These are phyloP conservation scores for Perilla frutescens DNA, from an alignment of 257 asterid genomes.

Conservation along the genomic window DNA sequence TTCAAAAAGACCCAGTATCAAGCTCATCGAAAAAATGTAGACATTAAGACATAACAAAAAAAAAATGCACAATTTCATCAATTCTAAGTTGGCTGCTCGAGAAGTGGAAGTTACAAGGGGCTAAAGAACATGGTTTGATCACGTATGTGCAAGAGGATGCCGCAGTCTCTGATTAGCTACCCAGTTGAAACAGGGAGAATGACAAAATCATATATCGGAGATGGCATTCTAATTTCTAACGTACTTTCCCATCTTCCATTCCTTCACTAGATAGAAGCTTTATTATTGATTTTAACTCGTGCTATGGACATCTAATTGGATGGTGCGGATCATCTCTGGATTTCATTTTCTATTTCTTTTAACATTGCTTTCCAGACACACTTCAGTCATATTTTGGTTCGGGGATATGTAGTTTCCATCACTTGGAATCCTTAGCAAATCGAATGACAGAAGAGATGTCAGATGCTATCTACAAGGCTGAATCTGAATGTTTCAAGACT, in stretches of 20 bases:
- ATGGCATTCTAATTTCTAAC: neutral
- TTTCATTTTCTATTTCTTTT: neutral
- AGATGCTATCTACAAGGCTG: neutral
- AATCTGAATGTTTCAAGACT: neutral
- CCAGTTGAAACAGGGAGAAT: conserved; percentile 4
- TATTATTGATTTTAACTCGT: neutral
- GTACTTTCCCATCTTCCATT: conserved; percentile 1
- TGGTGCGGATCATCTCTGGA: neutral
- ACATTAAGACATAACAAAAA: neutral
- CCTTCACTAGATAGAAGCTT: neutral
- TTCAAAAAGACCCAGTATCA: neutral
- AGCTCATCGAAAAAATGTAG: neutral
- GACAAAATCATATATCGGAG: neutral
- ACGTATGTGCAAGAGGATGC: too few species aligned
- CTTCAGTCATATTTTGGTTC: neutral
- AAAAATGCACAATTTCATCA: neutral
- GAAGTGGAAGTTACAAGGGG: neutral
- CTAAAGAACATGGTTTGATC: neutral
- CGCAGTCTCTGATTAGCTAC: neutral
- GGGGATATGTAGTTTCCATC: neutral
- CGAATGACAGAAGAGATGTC: neutral
- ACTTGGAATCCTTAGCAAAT: neutral
- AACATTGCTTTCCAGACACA: neutral
- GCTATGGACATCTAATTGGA: conserved; percentile 5
- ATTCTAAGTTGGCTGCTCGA: neutral